Base-by-base conservation (phyloP, 2,329 filamentous ascomycete genomes). In the Ophiocordyceps unilateralis region DNA sequence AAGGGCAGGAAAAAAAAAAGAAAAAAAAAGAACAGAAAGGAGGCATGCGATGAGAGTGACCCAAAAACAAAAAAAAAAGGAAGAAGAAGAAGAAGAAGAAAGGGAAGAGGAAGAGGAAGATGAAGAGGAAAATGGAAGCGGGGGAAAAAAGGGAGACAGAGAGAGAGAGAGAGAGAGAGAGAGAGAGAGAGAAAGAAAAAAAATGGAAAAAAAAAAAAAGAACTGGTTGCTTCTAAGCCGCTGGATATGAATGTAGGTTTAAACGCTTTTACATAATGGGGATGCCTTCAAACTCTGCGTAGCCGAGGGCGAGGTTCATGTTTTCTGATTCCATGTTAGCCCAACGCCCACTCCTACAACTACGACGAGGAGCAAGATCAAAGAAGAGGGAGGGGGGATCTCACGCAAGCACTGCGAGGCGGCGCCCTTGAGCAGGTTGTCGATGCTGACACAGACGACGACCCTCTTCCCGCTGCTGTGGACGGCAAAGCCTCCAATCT, bases 401-500 rank as follows among this genome's bases (percentile, higher is more conserved):
- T 72, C 72, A 86, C 81, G 88, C 60, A 94, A 65, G 66, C 87
- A 94, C 61, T 94, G 88, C 11, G 88, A 94, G 7, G 84, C 84
- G 43, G 88, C 88, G 46, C 88, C 88, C 75, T 95, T 95, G 53
- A 91, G 71, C 51, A 95, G 66, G 63, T 95, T 94, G 63, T 95
- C 88, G 55, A 95, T 94, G 3, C 84, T 93, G 17, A 82, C 84
- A 57, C 88, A 53, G 24, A 96, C 76, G n/a, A 96, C 89, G 0
- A 93, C 88, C 42, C 91, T 74, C 74, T 87, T 91, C 45, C 89
- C 89, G 20, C 76, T 78, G 51, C 76, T 85, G 65, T 95, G 82
- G 34, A 95, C 86, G n/a, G 85, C 87, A 55, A 96, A 96, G 0
- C 84, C 88, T 46, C 91, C 91, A 60, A 98, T 87, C 66, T 96